phyloP scores from a whole-genome alignment of 768 basidiomycete genomes.

The Hygrocybe coccinea region DNA sequence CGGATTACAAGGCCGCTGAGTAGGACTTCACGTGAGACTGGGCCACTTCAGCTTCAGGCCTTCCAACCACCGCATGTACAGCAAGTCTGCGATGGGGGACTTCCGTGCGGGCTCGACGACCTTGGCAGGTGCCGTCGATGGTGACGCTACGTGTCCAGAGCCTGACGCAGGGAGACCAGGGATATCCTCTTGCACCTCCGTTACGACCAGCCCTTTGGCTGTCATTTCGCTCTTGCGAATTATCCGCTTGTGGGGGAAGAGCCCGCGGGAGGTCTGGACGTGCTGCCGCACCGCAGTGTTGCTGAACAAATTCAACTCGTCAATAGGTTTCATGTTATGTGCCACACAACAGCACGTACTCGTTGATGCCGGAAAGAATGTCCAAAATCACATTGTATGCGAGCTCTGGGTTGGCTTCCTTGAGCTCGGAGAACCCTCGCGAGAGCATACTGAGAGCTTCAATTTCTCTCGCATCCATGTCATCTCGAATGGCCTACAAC shows the following conservation, averaged over 20 bases:
- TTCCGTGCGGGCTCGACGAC: slow-evolving; percentile 51
- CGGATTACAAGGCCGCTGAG: slow-evolving; percentile 33
- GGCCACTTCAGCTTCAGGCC: slow-evolving; percentile 91
- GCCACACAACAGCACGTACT: slow-evolving; percentile 46
- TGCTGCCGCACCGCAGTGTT: slow-evolving; percentile 76
- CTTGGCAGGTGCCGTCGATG: slow-evolving; percentile 18
- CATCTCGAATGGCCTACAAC: slow-evolving; percentile 63
- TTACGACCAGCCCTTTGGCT: slow-evolving; percentile 73
- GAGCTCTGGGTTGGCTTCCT: slow-evolving; percentile 74
- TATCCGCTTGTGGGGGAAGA: slow-evolving; percentile 80
- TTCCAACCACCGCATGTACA: slow-evolving; percentile 97
- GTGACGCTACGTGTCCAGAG: slow-evolving; percentile 24
- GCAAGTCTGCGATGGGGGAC: slow-evolving; percentile 89
- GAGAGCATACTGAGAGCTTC: slow-evolving; percentile 87
- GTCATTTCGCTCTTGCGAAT: slow-evolving; percentile 84
- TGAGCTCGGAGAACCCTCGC: slow-evolving; percentile 83
- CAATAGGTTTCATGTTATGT: not conserved
- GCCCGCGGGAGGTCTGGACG: slow-evolving; percentile 69
- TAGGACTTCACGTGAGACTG: slow-evolving; percentile 43
- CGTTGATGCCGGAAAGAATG: slow-evolving; percentile 84
- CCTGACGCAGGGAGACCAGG: slow-evolving; percentile 49
- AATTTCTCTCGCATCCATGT: slow-evolving; percentile 84
- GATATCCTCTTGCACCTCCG: slow-evolving; percentile 74
- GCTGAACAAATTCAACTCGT: slow-evolving; percentile 34
- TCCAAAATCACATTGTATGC: slow-evolving; percentile 88